Percentiles rank a stretch among this genome's conserved stretches.
phyloP scores from a whole-genome alignment of 805 yeast species.

The Starmerella scarabaei region DNA sequence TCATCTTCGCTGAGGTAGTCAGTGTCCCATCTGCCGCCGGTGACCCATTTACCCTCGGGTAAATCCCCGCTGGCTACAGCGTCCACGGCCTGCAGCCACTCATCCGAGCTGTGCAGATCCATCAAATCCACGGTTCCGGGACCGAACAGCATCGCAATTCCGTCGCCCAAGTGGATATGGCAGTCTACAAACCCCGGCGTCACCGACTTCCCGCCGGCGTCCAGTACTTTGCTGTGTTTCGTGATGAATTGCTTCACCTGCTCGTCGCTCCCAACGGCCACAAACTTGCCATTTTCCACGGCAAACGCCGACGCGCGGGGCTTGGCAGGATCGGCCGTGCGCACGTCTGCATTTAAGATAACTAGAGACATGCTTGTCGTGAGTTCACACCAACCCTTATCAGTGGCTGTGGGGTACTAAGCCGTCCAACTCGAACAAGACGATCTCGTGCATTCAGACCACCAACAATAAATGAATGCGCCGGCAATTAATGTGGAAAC shows the following conservation, averaged over 20 bases:
- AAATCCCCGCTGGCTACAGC: background rate
- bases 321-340: background rate
- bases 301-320: conserved; percentile 1
- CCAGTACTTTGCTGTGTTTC: background rate
- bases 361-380: too few relatives aligned
- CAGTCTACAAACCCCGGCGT: background rate
- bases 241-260: background rate
- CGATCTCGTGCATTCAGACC: too few relatives aligned
- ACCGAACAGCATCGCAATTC: background rate
- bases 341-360: background rate
- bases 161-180: background rate
- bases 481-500: too few relatives aligned
- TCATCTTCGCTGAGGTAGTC: background rate
- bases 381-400: too few relatives aligned
- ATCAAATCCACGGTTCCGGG: background rate
- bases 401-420: too few relatives aligned
- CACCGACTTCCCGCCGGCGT: background rate
- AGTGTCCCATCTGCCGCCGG: background rate
- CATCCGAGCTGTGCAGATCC: background rate
- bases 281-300: conserved; percentile 1
- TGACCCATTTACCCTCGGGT: background rate
- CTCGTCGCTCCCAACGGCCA: background rate
- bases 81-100: background rate
- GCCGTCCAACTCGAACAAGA: too few relatives aligned
- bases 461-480: too few relatives aligned